Percentiles rank a stretch among this genome's conserved stretches.
These are phyloP conservation scores for Phoma herbarum DNA, from an alignment of 2,329 filamentous ascomycete genomes.

Conservation along the genomic window DNA sequence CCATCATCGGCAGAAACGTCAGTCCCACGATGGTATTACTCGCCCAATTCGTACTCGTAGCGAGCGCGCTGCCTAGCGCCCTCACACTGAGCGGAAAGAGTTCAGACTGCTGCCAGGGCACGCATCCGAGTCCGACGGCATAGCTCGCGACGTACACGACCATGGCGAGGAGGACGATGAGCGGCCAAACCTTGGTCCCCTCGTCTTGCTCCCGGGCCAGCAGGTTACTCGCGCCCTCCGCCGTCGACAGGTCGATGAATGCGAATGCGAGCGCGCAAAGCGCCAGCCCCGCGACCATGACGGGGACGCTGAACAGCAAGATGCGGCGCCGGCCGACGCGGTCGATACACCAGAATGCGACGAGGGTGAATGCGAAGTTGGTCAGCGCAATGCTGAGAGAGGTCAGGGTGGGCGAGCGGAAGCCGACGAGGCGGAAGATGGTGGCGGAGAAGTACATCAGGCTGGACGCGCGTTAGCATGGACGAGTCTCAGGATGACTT, in stretches of 20 bases:
- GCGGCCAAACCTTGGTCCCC: conserved; percentile 31
- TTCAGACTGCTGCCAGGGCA: conserved; percentile 96
- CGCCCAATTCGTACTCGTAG: conserved; percentile 86
- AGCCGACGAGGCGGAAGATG: conserved; percentile 58
- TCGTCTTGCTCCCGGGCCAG: background rate
- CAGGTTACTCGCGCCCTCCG: conserved; percentile 5
- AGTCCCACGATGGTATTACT: conserved; percentile 87
- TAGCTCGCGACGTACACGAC: conserved; percentile 86
- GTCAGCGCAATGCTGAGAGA: conserved; percentile 56
- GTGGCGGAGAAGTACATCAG: conserved; percentile 60
- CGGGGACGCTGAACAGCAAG: conserved; percentile 80
- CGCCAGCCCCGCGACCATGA: conserved; percentile 80
- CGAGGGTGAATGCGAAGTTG: conserved; percentile 58
- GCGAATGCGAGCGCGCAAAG: conserved; percentile 77
- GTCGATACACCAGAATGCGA: conserved; percentile 57
- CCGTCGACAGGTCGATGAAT: conserved; percentile 61
- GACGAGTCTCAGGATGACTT: too few species aligned
- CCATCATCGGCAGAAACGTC: conserved; percentile 89
- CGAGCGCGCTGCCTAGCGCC: conserved; percentile 74
- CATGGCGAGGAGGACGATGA: conserved; percentile 75
- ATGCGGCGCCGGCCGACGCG: conserved; percentile 62
- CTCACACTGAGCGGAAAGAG: conserved; percentile 81
- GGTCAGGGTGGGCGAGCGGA: conserved; percentile 56
- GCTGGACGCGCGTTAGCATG: conserved; percentile 23
- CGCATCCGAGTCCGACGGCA: conserved; percentile 86